These are phyloP conservation scores for Wickerhamomyces pijperi DNA, from an alignment of 805 yeast species.

Conservation along the genomic window DNA sequence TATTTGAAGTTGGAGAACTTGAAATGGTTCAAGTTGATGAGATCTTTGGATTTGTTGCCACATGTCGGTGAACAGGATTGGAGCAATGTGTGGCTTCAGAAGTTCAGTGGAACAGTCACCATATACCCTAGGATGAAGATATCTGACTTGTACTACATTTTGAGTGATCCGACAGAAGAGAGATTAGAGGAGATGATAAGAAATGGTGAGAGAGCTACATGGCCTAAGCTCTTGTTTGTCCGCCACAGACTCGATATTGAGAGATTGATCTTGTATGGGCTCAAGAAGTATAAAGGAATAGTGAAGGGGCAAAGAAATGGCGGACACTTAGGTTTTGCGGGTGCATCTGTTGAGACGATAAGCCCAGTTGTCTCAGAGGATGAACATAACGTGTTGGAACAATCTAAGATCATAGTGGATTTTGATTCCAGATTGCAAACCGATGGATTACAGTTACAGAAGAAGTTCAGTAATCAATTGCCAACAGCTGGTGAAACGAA, in stretches of 20 bases:
- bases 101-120: conserved; percentile 66
- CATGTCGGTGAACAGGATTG: conserved; percentile 65
- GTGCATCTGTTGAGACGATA: no score
- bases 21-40: conserved; percentile 65
- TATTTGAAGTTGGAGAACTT: conserved; percentile 59
- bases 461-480: conserved; percentile 1
- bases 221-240: conserved; percentile 55
- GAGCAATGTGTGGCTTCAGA: conserved; percentile 67
- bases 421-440: conserved; percentile 5
- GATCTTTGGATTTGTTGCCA: conserved; percentile 57
- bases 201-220: conserved; percentile 56
- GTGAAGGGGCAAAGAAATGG: background rate
- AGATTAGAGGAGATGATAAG: conserved; percentile 41
- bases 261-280: conserved; percentile 45
- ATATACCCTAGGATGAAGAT: conserved; percentile 60
- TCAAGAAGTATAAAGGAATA: conserved; percentile 18
- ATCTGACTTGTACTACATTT: conserved; percentile 48
- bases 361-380: background rate
- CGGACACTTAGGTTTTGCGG: background rate
- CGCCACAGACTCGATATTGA: conserved; percentile 57
- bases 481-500: no score
- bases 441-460: conserved; percentile 9
- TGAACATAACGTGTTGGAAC: background rate
- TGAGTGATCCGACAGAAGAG: conserved; percentile 58
- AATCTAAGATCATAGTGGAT: background rate